Evolutionary conservation across 441 rosid species (phyloP), one percentile per base, ranked within the genome.

Genomic region (Breynia disticha): DNA sequence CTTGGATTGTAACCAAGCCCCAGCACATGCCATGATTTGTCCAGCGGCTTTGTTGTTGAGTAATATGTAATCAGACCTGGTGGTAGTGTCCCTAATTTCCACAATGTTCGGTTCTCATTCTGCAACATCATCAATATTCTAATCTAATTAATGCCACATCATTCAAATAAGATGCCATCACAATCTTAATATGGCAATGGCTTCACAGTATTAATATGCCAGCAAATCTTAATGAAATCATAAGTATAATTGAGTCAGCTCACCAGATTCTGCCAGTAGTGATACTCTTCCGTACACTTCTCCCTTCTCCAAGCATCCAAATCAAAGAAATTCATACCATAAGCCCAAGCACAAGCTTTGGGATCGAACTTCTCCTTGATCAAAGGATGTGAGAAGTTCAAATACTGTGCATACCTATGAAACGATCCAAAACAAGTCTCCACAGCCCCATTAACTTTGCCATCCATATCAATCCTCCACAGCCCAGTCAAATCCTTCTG

Each of bases 291-390:
- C n/a, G 98, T 91, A 81, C 98, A 85, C 64, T 91, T 91, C 73
- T 91, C 95, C 72, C 80, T 81, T 53, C 98, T 83, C 98, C 98
- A 90, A 67, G 96, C 96, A 80, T 87, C 96, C 71, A 87, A 77
- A 70, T 90, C 98, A 38, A 90, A 90, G 82, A 90, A 90, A 70
- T 90, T 90, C 98, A 90, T 90, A 57, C 96, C 98, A 72, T 87
- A 87, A 3, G 93, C 98, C 96, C 98, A 90, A 0, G 96, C 96
- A 16, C 98, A 91, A 0, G 98, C 90, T 77, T 91, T 91, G 1
- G 98, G 98, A 49, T 87, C 78, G 69, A 91, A 91, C 77, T 82
- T 91, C 69, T 76, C 89, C 72, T 82, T 91, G n/a, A 91, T 91
- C 75, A 91, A 68, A 49, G 98, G 96, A 64, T 91, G 96, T 0